phyloP scores from a whole-genome alignment of 1,284 basidiomycete genomes.

The Vanrija pseudolonga region DNA sequence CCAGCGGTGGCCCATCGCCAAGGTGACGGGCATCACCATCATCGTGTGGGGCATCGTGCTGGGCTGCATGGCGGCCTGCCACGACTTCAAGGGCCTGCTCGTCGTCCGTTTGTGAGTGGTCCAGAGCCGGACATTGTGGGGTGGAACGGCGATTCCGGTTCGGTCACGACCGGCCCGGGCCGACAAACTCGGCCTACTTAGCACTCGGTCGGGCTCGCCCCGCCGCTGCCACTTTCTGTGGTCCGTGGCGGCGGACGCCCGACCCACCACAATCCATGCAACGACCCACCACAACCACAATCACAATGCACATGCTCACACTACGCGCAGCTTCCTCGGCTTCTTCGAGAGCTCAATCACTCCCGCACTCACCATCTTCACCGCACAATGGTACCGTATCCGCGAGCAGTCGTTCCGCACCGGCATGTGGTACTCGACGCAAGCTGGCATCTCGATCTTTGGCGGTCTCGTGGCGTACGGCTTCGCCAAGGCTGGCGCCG shows the following conservation, averaged over 20 bases:
- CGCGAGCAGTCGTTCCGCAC: slow-evolving; percentile 12
- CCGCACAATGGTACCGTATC: slow-evolving; percentile 20
- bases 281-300: too few species aligned
- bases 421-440: slow-evolving; percentile 19
- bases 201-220: too few species aligned
- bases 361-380: slow-evolving; percentile 19
- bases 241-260: too few species aligned
- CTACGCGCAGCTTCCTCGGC: slow-evolving; percentile 7
- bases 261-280: too few species aligned
- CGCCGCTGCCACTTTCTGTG: too few species aligned
- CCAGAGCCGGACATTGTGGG: too few species aligned
- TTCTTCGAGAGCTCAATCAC: slow-evolving; percentile 12
- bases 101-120: slow-evolving; percentile 13
- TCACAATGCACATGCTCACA: too few species aligned
- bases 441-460: slow-evolving; percentile 18
- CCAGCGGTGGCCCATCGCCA: slow-evolving; percentile 13
- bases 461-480: slow-evolving; percentile 20
- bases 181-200: too few species aligned
- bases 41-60: slow-evolving; percentile 20
- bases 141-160: too few species aligned
- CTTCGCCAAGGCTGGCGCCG: slow-evolving; percentile 2
- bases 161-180: too few species aligned
- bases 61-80: slow-evolving; percentile 17
- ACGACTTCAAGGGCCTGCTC: slow-evolving; percentile 12
- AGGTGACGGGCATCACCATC: slow-evolving; percentile 4